Evolutionary conservation across 306 rosid species (phyloP), one percentile per base, ranked within the genome.

Genomic region (Rosa multiflora): DNA sequence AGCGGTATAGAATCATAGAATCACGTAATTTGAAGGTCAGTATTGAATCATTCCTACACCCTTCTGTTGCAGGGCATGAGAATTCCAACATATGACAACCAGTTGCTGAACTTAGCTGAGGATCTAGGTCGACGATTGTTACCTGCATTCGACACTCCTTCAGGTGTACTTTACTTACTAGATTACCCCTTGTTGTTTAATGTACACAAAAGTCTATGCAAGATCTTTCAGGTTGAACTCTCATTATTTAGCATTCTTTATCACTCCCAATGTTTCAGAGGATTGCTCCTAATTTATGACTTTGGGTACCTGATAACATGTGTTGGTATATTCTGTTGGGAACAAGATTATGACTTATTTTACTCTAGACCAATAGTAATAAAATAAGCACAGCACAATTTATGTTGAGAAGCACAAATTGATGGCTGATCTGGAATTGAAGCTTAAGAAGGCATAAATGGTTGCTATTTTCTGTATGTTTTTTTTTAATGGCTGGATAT

Each of bases 101-200:
- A 90, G 76, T 86, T 94, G 68, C 90, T 94, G 46, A 86, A 86
- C 88, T 79, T 94, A 73, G 99, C 97, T 17, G 99, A 92, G 85
- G 99, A 94, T 89, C 88, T 94, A 75, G 97, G 84, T 72, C 88
- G 95, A 87, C 90, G 95, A 86, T 78, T 94, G 85, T 87, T 94
- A 80, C 99, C 98, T 78, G 99, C 97, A 51, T 94, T 94, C 84
- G 97, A 94, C 79, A 92, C 99, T 76, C 99, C 99, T 63, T 92
- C 99, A 75, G 99, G 99, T 94, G 77, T 86, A 73, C 26, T 91
- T 68, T 85, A 77, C 43, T 73, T 79, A 29, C 62, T 51, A 2
- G 83, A 72, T 70, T 67, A 63, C 69, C 17, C 59, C 56, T 14
- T 69, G 6, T 75, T 73, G 10, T 55, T 29, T 42, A 42, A 42